Evolutionary conservation across 768 basidiomycete species (phyloP).

Genomic region (Boletus subcaerulescens): DNA sequence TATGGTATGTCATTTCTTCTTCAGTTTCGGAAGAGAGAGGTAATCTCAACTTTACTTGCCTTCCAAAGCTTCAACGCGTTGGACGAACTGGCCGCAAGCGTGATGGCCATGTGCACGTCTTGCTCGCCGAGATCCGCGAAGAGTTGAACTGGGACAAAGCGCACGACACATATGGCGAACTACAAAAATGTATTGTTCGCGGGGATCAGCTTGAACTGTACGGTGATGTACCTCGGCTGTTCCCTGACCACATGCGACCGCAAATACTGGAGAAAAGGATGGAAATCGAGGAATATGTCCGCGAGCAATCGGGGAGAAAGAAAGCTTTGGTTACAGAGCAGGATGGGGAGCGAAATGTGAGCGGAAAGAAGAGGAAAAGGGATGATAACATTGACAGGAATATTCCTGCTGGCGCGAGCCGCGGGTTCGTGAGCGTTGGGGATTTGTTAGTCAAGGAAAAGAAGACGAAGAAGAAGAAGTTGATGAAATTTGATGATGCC

Average conservation of each 20-base stretch:
- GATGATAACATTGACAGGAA: slow-evolving; percentile 67
- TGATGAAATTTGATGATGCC: slow-evolving; percentile 45
- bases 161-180: slow-evolving; percentile 78
- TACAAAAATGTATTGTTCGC: slow-evolving; percentile 83
- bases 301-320: slow-evolving; percentile 42
- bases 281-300: slow-evolving; percentile 73
- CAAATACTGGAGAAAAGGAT: slow-evolving; percentile 76
- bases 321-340: slow-evolving; percentile 22
- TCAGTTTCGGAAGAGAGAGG: not conserved
- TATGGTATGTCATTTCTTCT: slow-evolving; percentile 58
- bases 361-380: slow-evolving; percentile 62
- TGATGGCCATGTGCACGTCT: slow-evolving; percentile 83
- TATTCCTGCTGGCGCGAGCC: slow-evolving; percentile 68
- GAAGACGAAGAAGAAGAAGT: slow-evolving; percentile 43
- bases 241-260: slow-evolving; percentile 77
- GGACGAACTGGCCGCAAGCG: slow-evolving; percentile 95
- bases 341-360: slow-evolving; percentile 29
- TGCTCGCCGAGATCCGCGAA: slow-evolving; percentile 89
- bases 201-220: slow-evolving; percentile 90
- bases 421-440: slow-evolving; percentile 68
- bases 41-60: slow-evolving; percentile 1
- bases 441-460: slow-evolving; percentile 56
- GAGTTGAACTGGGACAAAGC: slow-evolving; percentile 89
- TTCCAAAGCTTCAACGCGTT: slow-evolving; percentile 82
- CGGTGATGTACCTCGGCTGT: slow-evolving; percentile 82